These are phyloP conservation scores for Sporothrix humicola DNA, from an alignment of 2,329 filamentous ascomycete species.

Conservation along the genomic window DNA sequence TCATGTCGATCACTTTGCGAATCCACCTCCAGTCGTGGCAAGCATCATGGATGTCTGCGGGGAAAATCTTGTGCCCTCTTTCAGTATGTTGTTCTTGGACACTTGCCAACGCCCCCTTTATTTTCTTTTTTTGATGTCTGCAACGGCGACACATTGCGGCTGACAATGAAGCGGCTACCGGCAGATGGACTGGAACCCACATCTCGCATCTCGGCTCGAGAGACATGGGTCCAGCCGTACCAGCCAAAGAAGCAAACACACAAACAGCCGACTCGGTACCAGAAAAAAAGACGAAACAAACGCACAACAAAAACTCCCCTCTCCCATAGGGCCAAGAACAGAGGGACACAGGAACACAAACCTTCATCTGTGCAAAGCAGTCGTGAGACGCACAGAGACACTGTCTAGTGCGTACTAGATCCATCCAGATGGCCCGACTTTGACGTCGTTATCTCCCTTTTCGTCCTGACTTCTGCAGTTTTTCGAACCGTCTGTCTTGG, in stretches of 20 bases:
- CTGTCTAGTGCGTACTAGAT: not conserved
- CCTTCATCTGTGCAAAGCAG: not conserved
- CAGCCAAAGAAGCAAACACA: not conserved
- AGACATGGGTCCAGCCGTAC: not conserved
- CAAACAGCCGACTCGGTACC: not conserved
- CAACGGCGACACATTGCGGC: slow-evolving; percentile 20
- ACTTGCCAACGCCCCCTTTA: too few relatives aligned
- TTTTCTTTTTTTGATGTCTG: not conserved
- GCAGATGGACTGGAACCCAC: not conserved
- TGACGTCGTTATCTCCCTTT: not conserved
- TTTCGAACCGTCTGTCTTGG: not conserved
- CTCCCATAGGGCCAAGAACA: not conserved
- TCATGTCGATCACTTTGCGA: not conserved
- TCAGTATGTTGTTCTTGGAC: not conserved
- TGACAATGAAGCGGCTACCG: not conserved
- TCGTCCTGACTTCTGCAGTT: not conserved
- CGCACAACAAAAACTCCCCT: not conserved
- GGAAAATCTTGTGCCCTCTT: not conserved
- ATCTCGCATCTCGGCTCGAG: slow-evolving; percentile 3
- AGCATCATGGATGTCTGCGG: not conserved
- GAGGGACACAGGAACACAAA: not conserved
- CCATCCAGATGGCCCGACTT: not conserved
- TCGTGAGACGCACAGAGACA: not conserved
- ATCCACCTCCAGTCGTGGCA: not conserved
- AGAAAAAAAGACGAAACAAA: not conserved